Evolutionary conservation across 75 land plant genomes (phyloP).

Genomic region (Gnetum montanum): DNA sequence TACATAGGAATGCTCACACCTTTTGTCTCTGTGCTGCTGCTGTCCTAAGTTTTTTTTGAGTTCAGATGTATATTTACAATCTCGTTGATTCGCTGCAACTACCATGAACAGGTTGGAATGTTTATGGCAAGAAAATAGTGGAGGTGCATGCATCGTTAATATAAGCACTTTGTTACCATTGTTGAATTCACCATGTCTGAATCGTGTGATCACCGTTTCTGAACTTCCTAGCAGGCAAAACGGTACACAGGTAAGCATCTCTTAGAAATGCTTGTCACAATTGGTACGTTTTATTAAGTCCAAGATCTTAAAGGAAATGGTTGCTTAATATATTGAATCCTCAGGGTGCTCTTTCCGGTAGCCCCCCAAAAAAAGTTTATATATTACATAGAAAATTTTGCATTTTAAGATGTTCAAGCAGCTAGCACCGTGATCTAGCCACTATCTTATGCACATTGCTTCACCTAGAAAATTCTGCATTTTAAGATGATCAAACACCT

Average conservation of each 20-base stretch:
- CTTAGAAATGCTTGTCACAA: background rate
- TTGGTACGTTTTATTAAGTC: too few relatives aligned
- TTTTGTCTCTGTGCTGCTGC: background rate
- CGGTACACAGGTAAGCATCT: slow-evolving; percentile 26
- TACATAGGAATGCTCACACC: too few relatives aligned
- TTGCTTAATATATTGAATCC: too few relatives aligned
- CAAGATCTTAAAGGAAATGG: too few relatives aligned
- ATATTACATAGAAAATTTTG: too few relatives aligned
- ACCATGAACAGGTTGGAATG: slow-evolving; percentile 35
- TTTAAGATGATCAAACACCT: too few relatives aligned
- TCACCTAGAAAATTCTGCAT: too few relatives aligned
- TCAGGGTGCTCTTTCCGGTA: too few relatives aligned
- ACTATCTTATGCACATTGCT: too few relatives aligned
- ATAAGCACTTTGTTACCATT: slow-evolving; percentile 55
- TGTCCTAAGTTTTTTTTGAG: background rate
- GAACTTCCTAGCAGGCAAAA: slow-evolving; percentile 19
- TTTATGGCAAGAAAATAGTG: slow-evolving; percentile 42
- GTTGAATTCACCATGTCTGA: slow-evolving; percentile 51
- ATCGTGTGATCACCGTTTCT: slow-evolving; percentile 30
- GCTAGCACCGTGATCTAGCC: too few relatives aligned
- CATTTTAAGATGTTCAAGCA: too few relatives aligned
- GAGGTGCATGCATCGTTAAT: slow-evolving; percentile 33
- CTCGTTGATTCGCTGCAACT: slow-evolving; percentile 1
- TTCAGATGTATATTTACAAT: background rate
- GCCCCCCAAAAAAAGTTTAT: too few relatives aligned